Percentiles rank a stretch among this genome's conserved stretches.
These are phyloP conservation scores for Pseudomonodictys pantanalensis DNA, from an alignment of 495 filamentous ascomycete species.

Conservation along the genomic window DNA sequence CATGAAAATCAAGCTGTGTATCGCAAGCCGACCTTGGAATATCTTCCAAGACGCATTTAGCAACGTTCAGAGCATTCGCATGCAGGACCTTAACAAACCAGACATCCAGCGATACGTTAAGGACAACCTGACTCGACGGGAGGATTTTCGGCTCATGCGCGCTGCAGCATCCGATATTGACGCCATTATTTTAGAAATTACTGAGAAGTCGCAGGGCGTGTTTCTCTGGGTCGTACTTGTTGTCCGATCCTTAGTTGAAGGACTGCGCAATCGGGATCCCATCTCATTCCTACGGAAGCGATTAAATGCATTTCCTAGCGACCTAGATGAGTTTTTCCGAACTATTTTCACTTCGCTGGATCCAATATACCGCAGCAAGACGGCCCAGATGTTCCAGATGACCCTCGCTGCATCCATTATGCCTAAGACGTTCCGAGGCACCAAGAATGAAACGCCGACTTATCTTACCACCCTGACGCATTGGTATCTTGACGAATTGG, in stretches of 20 bases:
- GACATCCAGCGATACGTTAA: slow-evolving; percentile 19
- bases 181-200: slow-evolving; percentile 24
- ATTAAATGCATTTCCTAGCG: slow-evolving; percentile 14
- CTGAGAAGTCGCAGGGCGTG: slow-evolving; percentile 31
- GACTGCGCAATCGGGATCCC: slow-evolving; percentile 22
- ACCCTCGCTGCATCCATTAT: not conserved
- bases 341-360: slow-evolving; percentile 23
- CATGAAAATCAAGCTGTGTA: slow-evolving; percentile 47
- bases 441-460: too few species aligned
- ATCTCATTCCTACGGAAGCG: slow-evolving; percentile 16
- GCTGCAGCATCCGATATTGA: not conserved
- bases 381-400: slow-evolving; percentile 9
- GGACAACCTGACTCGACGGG: not conserved
- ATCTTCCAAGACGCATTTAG: slow-evolving; percentile 46
- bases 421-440: too few species aligned
- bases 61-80: not conserved
- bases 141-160: not conserved
- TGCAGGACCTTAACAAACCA: slow-evolving; percentile 15
- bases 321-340: slow-evolving; percentile 24
- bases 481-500: slow-evolving; percentile 14
- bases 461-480: not conserved
- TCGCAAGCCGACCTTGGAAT: slow-evolving; percentile 52
- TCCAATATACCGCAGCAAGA: slow-evolving; percentile 1
- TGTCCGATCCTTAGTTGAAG: slow-evolving; percentile 29
- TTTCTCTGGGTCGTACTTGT: slow-evolving; percentile 39